phyloP scores from a whole-genome alignment of 2,329 filamentous ascomycete species.

The Akanthomyces lecanii region DNA sequence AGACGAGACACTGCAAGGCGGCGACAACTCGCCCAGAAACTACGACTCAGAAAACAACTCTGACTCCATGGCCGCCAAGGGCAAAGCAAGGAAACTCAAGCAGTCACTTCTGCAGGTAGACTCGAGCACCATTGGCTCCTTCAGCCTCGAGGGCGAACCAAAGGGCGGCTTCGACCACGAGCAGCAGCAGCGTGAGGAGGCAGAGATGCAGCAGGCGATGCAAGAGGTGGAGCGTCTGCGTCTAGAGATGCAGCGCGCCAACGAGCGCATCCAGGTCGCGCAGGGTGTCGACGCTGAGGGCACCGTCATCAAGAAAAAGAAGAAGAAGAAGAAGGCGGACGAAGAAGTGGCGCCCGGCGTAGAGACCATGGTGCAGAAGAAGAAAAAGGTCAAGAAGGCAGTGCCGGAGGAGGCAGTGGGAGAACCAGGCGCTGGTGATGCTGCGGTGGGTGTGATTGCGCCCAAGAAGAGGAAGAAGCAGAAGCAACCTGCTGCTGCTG shows the following conservation, averaged over 20 bases:
- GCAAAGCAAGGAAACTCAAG: constrained; percentile 49
- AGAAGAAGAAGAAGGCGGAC: constrained; percentile 43
- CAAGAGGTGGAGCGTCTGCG: constrained; percentile 82
- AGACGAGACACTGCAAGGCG: constrained; percentile 66
- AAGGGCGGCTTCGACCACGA: constrained; percentile 53
- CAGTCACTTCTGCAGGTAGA: constrained; percentile 75
- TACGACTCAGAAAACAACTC: constrained; percentile 54
- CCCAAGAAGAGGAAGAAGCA: constrained; percentile 48
- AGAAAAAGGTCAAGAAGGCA: constrained; percentile 42
- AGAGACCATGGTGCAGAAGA: constrained; percentile 43
- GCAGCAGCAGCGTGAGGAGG: constrained; percentile 69
- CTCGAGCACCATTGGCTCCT: constrained; percentile 71
- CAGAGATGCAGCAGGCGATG: constrained; percentile 84
- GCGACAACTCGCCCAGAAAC: constrained; percentile 43
- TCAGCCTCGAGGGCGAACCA: constrained; percentile 59
- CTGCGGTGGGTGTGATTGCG: constrained; percentile 27
- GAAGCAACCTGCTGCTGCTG: constrained; percentile 24
- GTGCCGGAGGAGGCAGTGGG: constrained; percentile 18
- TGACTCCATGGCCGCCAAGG: constrained; percentile 44
- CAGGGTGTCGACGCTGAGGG: constrained; percentile 64
- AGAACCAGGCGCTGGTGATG: constrained; percentile 21
- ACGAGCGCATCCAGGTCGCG: constrained; percentile 68
- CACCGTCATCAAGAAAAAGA: constrained; percentile 63
- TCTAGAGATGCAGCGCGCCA: constrained; percentile 82
- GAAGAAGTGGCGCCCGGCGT: constrained; percentile 20